Conservation (phyloP, 768 basidiomycete genomes). For the Boletus pseudopeckii region DNA sequence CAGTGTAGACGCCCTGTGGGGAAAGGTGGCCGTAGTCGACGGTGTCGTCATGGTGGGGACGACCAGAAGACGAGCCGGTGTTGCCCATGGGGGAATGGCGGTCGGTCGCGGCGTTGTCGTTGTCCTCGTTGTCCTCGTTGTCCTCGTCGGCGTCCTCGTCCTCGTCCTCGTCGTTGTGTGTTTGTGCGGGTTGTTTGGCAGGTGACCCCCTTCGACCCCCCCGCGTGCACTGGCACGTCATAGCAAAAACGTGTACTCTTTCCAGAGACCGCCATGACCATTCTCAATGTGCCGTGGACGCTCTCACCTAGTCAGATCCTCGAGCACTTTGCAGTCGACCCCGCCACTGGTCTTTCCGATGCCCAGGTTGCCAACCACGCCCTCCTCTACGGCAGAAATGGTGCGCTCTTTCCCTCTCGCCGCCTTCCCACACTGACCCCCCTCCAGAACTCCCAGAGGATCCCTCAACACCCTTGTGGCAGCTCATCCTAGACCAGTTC, state of each 20-base stretch:
- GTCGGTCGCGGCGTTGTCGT: background rate
- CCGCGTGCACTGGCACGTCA: too few relatives aligned
- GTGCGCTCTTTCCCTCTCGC: constrained; percentile 38
- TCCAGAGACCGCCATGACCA: constrained; percentile 13
- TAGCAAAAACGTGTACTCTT: too few relatives aligned
- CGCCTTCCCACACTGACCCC: background rate
- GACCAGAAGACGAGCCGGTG: constrained; percentile 70
- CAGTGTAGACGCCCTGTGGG: constrained; percentile 86
- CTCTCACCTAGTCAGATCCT: constrained; percentile 63
- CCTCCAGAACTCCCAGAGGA: constrained; percentile 86
- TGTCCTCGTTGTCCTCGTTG: constrained; percentile 6
- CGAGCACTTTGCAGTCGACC: constrained; percentile 68
- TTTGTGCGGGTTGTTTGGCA: constrained; percentile 24
- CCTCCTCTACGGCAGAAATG: constrained; percentile 83
- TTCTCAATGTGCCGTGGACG: constrained; percentile 80
- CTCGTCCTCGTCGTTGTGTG: constrained; percentile 1
- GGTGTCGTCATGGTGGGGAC: constrained; percentile 72
- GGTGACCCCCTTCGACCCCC: constrained; percentile 19
- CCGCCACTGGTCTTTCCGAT: constrained; percentile 56
- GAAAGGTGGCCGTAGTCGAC: constrained; percentile 80
- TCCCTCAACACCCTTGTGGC: constrained; percentile 86
- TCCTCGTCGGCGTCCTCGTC: constrained; percentile 4
- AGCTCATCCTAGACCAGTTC: constrained; percentile 97
- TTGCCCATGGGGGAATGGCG: constrained; percentile 63
- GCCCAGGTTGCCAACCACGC: constrained; percentile 71